Evolutionary conservation across 2,329 filamentous ascomycete species (phyloP).

Genomic region (Sporothrix variecibatus): DNA sequence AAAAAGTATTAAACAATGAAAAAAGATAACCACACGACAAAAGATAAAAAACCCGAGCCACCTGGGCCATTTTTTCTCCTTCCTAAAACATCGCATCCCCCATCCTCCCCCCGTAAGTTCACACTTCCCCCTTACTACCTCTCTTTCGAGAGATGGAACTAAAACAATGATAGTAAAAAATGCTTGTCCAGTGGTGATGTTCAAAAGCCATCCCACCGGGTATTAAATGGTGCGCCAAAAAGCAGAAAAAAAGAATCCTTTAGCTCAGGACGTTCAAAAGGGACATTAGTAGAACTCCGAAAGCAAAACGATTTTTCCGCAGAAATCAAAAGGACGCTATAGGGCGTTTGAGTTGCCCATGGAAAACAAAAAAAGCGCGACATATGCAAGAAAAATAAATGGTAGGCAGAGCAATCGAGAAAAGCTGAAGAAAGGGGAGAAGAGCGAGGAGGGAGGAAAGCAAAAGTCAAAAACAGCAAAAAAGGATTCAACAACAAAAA

Average conservation of each 20-base stretch:
- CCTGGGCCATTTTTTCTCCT: slow-evolving; percentile 11
- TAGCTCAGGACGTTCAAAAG: slow-evolving; percentile 8
- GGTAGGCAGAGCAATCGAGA: slow-evolving; percentile 4
- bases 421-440: slow-evolving; percentile 16
- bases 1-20: neutral
- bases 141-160: neutral
- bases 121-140: neutral
- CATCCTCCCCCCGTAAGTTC: neutral
- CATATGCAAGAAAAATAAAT: neutral
- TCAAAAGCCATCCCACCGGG: slow-evolving; percentile 5
- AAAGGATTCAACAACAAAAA: slow-evolving; percentile 34
- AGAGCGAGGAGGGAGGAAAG: neutral
- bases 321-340: slow-evolving; percentile 1
- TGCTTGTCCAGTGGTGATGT: neutral
- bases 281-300: slow-evolving; percentile 14
- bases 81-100: neutral
- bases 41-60: neutral
- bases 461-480: slow-evolving; percentile 7
- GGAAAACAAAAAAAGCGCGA: neutral
- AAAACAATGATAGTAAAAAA: neutral
- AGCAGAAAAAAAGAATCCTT: neutral
- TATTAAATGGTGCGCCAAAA: slow-evolving; percentile 17
- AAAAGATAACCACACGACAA: neutral
- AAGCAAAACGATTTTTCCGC: neutral
- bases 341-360: neutral